These are phyloP conservation scores for Aurantiochytrium sp. DNA, from an alignment of 108 stramenopile species.

Conservation along the genomic window DNA sequence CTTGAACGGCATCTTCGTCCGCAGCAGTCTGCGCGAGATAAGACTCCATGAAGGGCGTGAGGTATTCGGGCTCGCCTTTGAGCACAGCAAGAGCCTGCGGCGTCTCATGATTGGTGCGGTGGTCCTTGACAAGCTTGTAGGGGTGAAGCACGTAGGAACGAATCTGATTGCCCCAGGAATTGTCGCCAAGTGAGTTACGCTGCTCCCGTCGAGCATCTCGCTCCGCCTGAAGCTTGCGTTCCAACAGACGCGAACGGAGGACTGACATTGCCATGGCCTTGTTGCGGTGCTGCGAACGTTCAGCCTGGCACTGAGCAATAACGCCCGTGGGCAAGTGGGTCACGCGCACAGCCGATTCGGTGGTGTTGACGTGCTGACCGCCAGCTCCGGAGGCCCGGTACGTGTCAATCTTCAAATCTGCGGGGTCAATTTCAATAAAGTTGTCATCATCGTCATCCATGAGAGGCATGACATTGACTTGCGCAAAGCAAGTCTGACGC, in stretches of 20 bases:
- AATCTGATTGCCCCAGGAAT: constrained; percentile 87
- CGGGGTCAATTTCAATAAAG: constrained; percentile 47
- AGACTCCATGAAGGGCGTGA: constrained; percentile 16
- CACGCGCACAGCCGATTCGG: constrained; percentile 88
- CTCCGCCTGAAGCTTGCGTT: constrained; percentile 49
- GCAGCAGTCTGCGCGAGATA: not conserved
- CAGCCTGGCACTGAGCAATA: constrained; percentile 87
- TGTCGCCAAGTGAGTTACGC: constrained; percentile 26
- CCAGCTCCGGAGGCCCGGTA: constrained; percentile 88
- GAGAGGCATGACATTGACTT: constrained; percentile 79
- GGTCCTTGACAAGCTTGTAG: constrained; percentile 93
- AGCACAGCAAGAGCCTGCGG: constrained; percentile 68
- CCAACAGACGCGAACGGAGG: constrained; percentile 70
- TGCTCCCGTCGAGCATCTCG: constrained; percentile 34
- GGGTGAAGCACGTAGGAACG: constrained; percentile 95
- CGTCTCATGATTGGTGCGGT: constrained; percentile 74
- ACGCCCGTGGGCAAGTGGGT: constrained; percentile 95
- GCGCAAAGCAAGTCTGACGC: constrained; percentile 91
- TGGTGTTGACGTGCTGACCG: constrained; percentile 98
- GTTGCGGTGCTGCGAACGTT: constrained; percentile 92
- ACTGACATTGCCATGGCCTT: constrained; percentile 81
- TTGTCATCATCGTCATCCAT: constrained; percentile 40
- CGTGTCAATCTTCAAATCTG: constrained; percentile 75
- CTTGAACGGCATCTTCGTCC: not conserved
- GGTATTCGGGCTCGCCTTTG: constrained; percentile 58